Evolutionary conservation across 192 early-diverging fungal species (phyloP), one percentile per base, ranked within the genome.

Genomic region (Geranomyces michiganensis): DNA sequence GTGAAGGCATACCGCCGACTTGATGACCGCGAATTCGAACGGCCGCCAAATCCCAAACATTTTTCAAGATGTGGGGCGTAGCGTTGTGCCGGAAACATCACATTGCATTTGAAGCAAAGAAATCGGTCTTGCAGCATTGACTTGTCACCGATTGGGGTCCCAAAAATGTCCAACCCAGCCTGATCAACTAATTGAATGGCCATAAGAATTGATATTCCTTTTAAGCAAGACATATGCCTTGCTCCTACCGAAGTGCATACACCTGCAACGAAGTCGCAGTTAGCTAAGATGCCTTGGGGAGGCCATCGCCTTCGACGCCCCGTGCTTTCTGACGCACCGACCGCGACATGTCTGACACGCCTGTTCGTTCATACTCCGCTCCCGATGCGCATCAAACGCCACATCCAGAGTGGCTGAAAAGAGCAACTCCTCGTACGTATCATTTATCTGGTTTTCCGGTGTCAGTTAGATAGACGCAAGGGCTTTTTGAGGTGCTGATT

Each of bases 41-140:
- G 76, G 12, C 91, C 87, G 13, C 90, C 87, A 33, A 96, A 77
- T 9, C 94, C 94, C 65, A 96, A 80, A 82, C 94, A 96, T 70
- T 95, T 96, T 82, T 95, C 93, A 47, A 96, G 82, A 74, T 96
- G 94, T 31, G 93, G 87, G 5, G 94, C 94, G 75, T 93, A 96
- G 71, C 94, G 85, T 43, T 86, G 82, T n/a, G 91, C 90, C 26
- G 94, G 91, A 74, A 87, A 93, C 36, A 80, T 78, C 31, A 84
- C 81, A 66, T 89, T 81, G 82, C 94, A 96, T 76, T 88, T 90
- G 31, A 89, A 86, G 73, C 94, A 96, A 48, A 93, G 87, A 65
- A 88, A 92, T 47, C 84, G 83, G 30, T 90, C 89, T n/a, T 78
- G 61, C 31, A 81, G 85, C 30, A 78, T 78, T 10, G 64, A 51